Evolutionary conservation across 164 flowering plant species (phyloP), one percentile per base, ranked within the genome.

Genomic region (Annona squamosa): DNA sequence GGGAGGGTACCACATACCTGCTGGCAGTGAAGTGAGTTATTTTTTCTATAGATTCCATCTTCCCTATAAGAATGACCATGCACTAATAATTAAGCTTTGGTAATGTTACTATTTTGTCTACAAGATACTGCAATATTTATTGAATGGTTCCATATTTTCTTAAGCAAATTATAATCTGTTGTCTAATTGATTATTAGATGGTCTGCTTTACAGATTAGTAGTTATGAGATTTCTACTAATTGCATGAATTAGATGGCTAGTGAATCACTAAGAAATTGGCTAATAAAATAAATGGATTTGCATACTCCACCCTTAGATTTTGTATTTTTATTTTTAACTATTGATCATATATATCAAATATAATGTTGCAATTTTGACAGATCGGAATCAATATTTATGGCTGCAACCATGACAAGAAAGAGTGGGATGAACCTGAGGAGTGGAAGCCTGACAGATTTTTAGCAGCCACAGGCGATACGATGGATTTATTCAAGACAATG

Each of bases 371-470:
- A 4, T 3, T 37, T 79, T 1, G 19, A 5, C 84, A 96, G 98
- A 88, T 96, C 79, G 91, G 92, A 2, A 77, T 96, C 71, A 96
- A 96, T 82, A 82, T 93, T 2, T 96, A 86, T 67, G 98, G 91
- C 1, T 96, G 99, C 73, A 91, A 96, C 87, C 86, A 82, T 91
- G 92, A 96, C 82, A 87, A 88, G 78, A 87, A 85, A 0, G 85
- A 79, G 12, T 93, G 97, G 97, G 89, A 86, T 13, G 76, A 71
- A 3, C 86, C 98, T 0, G 96, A 88, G 48, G 84, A 84, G 72
- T 96, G 97, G 97, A 83, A 67, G 56, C 99, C 99, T 0, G 97
- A 92, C 83, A 89, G 99, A 66, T 91, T 93, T 81, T 81, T 91
- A 0, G 78, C 79, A 4, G 78, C 56, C 19, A 86, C 85, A 77